These are phyloP conservation scores for Floccularia luteovirens DNA, from an alignment of 768 basidiomycete genomes.

Conservation along the genomic window DNA sequence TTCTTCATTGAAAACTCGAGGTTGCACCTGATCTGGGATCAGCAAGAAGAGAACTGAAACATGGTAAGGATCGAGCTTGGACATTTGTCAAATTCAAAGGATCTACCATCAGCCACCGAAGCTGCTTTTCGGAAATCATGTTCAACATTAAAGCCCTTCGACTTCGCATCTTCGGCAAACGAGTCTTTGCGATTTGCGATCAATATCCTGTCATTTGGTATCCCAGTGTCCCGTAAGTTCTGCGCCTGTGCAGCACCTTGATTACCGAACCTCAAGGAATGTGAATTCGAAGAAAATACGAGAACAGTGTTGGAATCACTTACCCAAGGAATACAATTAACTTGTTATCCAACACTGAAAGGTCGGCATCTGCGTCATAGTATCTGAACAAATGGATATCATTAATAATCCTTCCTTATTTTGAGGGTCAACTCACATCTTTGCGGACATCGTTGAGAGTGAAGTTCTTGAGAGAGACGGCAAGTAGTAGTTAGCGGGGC, in stretches of 20 bases:
- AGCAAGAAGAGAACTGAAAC: conserved; percentile 48
- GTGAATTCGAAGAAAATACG: not conserved
- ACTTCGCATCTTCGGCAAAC: conserved; percentile 49
- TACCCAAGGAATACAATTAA: conserved; percentile 57
- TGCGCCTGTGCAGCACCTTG: conserved; percentile 63
- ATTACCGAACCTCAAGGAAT: conserved; percentile 45
- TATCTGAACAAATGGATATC: conserved; percentile 29
- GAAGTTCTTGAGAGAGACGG: not conserved
- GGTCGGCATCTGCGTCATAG: conserved; percentile 56
- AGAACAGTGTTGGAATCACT: conserved; percentile 4
- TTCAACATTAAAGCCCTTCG: conserved; percentile 50
- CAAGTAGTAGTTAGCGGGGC: not conserved
- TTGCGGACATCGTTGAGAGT: conserved; percentile 32
- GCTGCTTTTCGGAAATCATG: conserved; percentile 52
- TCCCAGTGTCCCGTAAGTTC: conserved; percentile 56
- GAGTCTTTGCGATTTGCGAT: conserved; percentile 51
- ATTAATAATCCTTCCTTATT: not conserved
- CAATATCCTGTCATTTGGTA: conserved; percentile 52
- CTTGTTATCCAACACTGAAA: conserved; percentile 35
- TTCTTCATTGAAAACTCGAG: conserved; percentile 50
- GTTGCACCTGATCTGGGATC: conserved; percentile 60
- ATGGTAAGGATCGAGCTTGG: not conserved
- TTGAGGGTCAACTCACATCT: conserved; percentile 35
- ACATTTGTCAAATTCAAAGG: not conserved
- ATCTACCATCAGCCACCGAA: conserved; percentile 43